Conservation (phyloP, 331 rosid genomes). For the Quercus tomentella region DNA sequence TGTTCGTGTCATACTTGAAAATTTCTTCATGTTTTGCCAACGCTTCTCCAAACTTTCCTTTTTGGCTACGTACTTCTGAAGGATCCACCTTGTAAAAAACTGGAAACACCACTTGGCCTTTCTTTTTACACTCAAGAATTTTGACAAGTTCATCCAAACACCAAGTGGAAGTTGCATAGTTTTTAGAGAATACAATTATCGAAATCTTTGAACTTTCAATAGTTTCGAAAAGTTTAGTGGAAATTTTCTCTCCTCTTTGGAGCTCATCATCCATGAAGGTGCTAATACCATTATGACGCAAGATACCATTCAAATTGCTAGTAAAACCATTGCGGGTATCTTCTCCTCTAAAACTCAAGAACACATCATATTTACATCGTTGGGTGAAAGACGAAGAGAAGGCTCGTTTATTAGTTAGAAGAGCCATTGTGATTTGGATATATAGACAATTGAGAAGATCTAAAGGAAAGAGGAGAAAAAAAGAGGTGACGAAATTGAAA, state of each 20-base stretch:
- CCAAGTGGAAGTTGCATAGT: conserved; percentile 23
- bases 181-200: not conserved
- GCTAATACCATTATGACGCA: not conserved
- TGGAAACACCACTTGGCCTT: not conserved
- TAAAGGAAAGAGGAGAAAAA: too few relatives aligned
- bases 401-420: too few relatives aligned
- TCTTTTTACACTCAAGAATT: conserved; percentile 4
- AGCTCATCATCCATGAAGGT: conserved; percentile 2
- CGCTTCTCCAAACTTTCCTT: not conserved
- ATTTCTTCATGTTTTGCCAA: not conserved
- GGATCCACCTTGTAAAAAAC: conserved; percentile 21
- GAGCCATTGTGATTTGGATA: too few relatives aligned
- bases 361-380: not conserved
- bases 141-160: conserved; percentile 18
- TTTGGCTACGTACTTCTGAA: not conserved
- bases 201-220: conserved; percentile 12
- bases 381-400: not conserved
- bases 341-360: conserved; percentile 18
- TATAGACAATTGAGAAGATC: too few relatives aligned
- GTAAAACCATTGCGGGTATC: conserved; percentile 12
- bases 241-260: not conserved
- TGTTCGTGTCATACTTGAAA: not conserved
- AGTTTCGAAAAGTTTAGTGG: not conserved
- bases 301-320: not conserved
- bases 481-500: too few relatives aligned